Evolutionary conservation across 306 rosid species (phyloP), one percentile per base, ranked within the genome.

Genomic region (Acacia acuminata): DNA sequence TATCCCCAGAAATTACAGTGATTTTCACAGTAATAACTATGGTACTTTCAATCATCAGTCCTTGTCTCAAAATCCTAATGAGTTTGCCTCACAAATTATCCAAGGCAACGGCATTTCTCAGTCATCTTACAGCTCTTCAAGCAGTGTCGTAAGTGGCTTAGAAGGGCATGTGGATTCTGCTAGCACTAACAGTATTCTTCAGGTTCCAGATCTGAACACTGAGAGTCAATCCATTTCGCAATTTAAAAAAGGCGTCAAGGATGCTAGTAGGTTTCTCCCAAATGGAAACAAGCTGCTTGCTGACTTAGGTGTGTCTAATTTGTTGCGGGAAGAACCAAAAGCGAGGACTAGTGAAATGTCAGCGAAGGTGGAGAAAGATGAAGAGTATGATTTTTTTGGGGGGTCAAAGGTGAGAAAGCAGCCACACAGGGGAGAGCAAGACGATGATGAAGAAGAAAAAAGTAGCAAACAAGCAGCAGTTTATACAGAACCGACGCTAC

Each of bases 181-280:
- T 2, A 86, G 80, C 53, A 38, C 42, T 38, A 38, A 7, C 42
- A 86, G 92, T 83, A 87, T 78, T 71, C 48, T 79, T 76, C 92
- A 76, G 73, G 84, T 81, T 9, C 85, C 91, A 53, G 88, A 91
- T 88, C 58, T 75, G 69, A 86, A 73, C 61, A 82, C 88, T 4
- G 92, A 93, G 83, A 90, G 63, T 83, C 99, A 84, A 83, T 89
- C 98, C 36, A 80, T 92, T 85, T 88, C 88, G 88, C 98, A 96
- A 76, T 93, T 94, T 82, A 90, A 83, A 45, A 94, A 88, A 85
- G 99, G 99, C 51, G 89, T 94, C 44, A 94, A 96, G 85, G 99
- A 91, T 86, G 97, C 97, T 76, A 86, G 79, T 61, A 94, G 87
- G 85, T 96, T 96, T 92, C 94, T 96, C 73, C 97, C 97, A 7